phyloP scores from a whole-genome alignment of 2,329 filamentous ascomycete species.

The Colletotrichum echinochloae region DNA sequence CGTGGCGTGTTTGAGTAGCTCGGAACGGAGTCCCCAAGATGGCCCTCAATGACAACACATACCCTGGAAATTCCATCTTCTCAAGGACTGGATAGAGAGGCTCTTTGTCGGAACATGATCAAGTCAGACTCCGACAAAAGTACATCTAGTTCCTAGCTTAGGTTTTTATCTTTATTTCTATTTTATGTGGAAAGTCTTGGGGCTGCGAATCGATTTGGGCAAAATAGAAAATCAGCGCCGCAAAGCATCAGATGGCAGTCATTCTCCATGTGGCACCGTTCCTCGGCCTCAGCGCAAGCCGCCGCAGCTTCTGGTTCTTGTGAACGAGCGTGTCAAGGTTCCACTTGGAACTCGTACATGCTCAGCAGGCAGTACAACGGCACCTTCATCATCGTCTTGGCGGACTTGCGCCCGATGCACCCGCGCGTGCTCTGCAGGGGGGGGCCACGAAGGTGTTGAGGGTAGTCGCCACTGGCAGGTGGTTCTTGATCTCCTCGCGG shows the following conservation, averaged over 20 bases:
- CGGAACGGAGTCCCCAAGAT: neutral
- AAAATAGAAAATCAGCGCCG: neutral
- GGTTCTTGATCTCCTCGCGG: constrained; percentile 53
- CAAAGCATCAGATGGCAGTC: constrained; percentile 34
- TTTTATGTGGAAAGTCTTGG: neutral
- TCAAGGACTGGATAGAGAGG: neutral
- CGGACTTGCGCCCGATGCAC: constrained; percentile 49
- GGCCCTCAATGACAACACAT: neutral
- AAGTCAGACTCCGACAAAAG: neutral
- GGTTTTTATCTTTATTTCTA: no score
- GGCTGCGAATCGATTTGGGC: neutral
- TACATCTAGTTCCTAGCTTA: neutral
- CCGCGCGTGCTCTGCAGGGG: constrained; percentile 48
- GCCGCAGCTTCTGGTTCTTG: constrained; percentile 62
- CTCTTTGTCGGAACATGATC: neutral
- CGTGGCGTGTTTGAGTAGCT: neutral
- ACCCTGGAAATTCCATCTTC: neutral
- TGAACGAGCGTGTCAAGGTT: constrained; percentile 54
- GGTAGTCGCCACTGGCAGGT: constrained; percentile 51
- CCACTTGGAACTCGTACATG: constrained; percentile 49
- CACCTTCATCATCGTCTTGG: constrained; percentile 51
- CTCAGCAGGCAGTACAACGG: constrained; percentile 49
- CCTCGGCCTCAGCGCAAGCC: constrained; percentile 57
- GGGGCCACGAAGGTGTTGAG: constrained; percentile 51
- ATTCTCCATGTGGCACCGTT: constrained; percentile 56